phyloP scores from a whole-genome alignment of 2,329 filamentous ascomycete genomes.

The Cryoendolithus antarcticus region DNA sequence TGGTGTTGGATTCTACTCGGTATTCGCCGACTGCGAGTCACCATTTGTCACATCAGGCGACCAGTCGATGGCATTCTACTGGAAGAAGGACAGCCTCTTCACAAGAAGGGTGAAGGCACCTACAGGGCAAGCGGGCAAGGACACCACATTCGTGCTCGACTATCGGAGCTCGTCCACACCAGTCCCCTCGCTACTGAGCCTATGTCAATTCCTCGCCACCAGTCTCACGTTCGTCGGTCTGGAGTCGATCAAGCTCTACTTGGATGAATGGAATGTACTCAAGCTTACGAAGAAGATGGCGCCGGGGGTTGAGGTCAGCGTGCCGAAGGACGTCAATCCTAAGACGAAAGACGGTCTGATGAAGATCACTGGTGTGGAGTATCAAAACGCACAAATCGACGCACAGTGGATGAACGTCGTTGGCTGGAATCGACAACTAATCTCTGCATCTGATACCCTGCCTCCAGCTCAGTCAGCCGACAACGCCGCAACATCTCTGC shows the following conservation, averaged over 20 bases:
- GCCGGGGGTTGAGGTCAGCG: conserved; percentile 55
- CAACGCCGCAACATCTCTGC: conserved; percentile 31
- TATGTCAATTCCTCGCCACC: conserved; percentile 86
- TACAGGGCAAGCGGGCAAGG: conserved; percentile 44
- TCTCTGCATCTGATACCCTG: conserved; percentile 7
- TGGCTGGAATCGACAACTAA: conserved; percentile 59
- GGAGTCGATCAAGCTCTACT: conserved; percentile 74
- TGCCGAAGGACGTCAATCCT: conserved; percentile 69
- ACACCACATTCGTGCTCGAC: conserved; percentile 84
- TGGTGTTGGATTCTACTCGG: conserved; percentile 95
- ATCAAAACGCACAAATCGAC: conserved; percentile 84
- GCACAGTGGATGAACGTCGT: conserved; percentile 79
- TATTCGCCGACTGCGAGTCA: conserved; percentile 96
- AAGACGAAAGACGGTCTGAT: conserved; percentile 80
- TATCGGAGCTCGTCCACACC: conserved; percentile 83
- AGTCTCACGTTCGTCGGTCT: conserved; percentile 92
- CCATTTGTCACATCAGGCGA: conserved; percentile 89
- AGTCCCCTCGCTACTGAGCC: conserved; percentile 69
- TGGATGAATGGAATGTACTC: conserved; percentile 76
- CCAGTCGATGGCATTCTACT: conserved; percentile 97
- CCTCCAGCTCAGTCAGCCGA: conserved; percentile 36
- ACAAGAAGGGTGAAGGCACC: conserved; percentile 70
- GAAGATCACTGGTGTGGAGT: conserved; percentile 68
- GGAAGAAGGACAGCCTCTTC: conserved; percentile 96
- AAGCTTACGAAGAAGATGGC: conserved; percentile 75